Evolutionary conservation across 2,329 filamentous ascomycete species (phyloP).

Genomic region (Cladosporium sp.): DNA sequence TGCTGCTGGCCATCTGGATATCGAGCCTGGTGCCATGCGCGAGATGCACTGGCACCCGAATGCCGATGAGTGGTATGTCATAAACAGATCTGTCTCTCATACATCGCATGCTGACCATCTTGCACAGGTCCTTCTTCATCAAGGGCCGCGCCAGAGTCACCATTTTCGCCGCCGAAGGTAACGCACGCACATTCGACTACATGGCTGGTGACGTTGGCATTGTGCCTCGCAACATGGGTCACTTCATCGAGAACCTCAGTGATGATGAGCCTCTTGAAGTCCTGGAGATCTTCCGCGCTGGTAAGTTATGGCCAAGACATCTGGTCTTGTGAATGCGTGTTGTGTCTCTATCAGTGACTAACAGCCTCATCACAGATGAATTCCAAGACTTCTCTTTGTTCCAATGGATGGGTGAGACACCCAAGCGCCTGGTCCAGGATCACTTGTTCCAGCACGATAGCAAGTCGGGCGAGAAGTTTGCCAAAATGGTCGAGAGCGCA

Average conservation of each 20-base stretch:
- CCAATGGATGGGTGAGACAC: slow-evolving; percentile 72
- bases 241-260: slow-evolving; percentile 74
- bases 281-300: slow-evolving; percentile 63
- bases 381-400: slow-evolving; percentile 71
- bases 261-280: slow-evolving; percentile 73
- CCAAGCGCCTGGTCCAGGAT: slow-evolving; percentile 58
- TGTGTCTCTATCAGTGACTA: not conserved
- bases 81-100: not conserved
- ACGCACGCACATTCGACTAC: slow-evolving; percentile 72
- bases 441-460: slow-evolving; percentile 62
- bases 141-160: slow-evolving; percentile 67
- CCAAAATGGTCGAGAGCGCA: slow-evolving; percentile 57
- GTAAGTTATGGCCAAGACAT: not conserved
- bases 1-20: slow-evolving; percentile 66
- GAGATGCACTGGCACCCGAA: slow-evolving; percentile 83
- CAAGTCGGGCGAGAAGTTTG: slow-evolving; percentile 59
- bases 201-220: slow-evolving; percentile 71
- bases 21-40: slow-evolving; percentile 66
- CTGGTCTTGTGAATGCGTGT: not conserved
- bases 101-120: not conserved
- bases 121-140: slow-evolving; percentile 62
- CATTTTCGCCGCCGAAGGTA: slow-evolving; percentile 66
- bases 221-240: slow-evolving; percentile 70
- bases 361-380: slow-evolving; percentile 41
- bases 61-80: slow-evolving; percentile 64